Evolutionary conservation across 2,329 filamentous ascomycete species (phyloP).

Genomic region (Pseudonectria foliicola): DNA sequence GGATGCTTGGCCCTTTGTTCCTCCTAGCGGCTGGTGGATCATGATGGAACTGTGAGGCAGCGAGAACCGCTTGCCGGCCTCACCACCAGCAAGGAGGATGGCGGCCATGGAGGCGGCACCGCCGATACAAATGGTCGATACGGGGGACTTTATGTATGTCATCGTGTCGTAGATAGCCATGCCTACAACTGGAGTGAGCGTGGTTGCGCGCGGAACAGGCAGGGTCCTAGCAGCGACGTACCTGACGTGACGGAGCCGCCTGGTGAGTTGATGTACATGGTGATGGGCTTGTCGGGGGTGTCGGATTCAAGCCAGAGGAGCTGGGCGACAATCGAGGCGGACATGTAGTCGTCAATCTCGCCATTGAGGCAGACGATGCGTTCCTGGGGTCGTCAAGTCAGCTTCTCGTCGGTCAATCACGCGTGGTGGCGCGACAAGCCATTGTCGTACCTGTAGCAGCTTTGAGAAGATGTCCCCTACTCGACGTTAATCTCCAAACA

Average conservation of each 20-base stretch:
- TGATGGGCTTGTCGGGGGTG: constrained; percentile 88
- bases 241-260: constrained; percentile 79
- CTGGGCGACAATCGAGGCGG: constrained; percentile 91
- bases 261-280: constrained; percentile 95
- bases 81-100: constrained; percentile 77
- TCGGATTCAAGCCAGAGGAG: constrained; percentile 97
- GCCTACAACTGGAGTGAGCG: constrained; percentile 29
- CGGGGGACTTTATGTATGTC: constrained; percentile 88
- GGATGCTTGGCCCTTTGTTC: constrained; percentile 55
- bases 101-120: constrained; percentile 95
- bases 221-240: constrained; percentile 13
- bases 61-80: constrained; percentile 76
- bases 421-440: not conserved
- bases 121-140: constrained; percentile 91
- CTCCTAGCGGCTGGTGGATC: constrained; percentile 90
- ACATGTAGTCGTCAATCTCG: constrained; percentile 80
- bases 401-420: not conserved
- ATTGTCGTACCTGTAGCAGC: constrained; percentile 63
- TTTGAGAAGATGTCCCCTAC: constrained; percentile 78
- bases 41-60: constrained; percentile 93
- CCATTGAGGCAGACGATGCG: constrained; percentile 93
- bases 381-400: constrained; percentile 47
- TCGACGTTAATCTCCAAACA: constrained; percentile 10
- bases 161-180: constrained; percentile 98
- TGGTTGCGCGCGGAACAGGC: not conserved